Conservation (phyloP, 108 stramenopile genomes). For the Nannochloropsis granulata region DNA sequence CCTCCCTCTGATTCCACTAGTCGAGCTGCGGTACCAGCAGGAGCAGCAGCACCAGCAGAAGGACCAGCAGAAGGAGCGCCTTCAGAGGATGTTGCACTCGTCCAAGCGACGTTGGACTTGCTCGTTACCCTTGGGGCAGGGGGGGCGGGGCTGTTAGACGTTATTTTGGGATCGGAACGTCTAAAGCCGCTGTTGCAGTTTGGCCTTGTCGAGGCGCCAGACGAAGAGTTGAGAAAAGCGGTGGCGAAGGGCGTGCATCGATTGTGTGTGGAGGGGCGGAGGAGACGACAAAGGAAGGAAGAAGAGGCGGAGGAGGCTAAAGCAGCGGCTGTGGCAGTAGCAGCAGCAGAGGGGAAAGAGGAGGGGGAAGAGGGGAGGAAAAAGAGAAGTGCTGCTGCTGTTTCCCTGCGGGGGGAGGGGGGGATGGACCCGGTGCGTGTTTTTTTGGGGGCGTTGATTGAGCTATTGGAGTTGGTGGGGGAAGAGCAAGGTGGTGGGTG, state of each 20-base stretch:
- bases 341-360: not conserved
- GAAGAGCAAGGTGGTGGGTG: not conserved
- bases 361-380: not conserved
- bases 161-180: not conserved
- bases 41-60: not conserved
- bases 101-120: not conserved
- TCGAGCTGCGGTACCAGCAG: not conserved
- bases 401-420: not conserved
- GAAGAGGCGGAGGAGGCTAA: not conserved
- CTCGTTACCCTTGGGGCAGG: not conserved
- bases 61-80: not conserved
- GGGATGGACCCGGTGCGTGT: not conserved
- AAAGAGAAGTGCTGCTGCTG: not conserved
- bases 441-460: not conserved
- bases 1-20: too few relatives aligned
- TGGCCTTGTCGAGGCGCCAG: not conserved
- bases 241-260: not conserved
- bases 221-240: not conserved
- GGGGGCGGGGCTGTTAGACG: not conserved
- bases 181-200: not conserved
- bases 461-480: not conserved
- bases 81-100: not conserved
- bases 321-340: too few relatives aligned
- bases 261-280: not conserved
- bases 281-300: not conserved